These are phyloP conservation scores for Galeopsis tetrahit DNA, from an alignment of 257 asterid genomes.

Conservation along the genomic window DNA sequence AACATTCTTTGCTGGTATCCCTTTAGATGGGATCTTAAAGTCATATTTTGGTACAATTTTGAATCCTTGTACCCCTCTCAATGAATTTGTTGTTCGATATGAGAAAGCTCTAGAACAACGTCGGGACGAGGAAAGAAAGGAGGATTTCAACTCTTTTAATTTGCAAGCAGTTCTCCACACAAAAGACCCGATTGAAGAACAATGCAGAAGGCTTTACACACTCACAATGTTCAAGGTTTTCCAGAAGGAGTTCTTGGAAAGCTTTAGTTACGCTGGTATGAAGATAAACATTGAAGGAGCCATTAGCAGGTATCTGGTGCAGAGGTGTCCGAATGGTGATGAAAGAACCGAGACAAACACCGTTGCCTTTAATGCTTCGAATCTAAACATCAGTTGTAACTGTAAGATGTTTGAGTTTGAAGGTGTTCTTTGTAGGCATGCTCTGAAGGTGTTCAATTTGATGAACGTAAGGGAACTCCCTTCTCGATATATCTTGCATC, in stretches of 20 bases:
- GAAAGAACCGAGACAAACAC: slow-evolving; percentile 64
- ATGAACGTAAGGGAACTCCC: slow-evolving; percentile 93
- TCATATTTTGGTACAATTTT: slow-evolving; percentile 64
- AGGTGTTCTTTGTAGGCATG: slow-evolving; percentile 89
- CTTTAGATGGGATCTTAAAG: slow-evolving; percentile 75
- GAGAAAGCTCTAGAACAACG: slow-evolving; percentile 79
- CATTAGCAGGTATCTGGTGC: slow-evolving; percentile 81
- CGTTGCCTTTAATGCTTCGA: slow-evolving; percentile 89
- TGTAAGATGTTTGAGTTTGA: slow-evolving; percentile 94
- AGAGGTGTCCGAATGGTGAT: slow-evolving; percentile 74
- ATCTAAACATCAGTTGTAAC: slow-evolving; percentile 79
- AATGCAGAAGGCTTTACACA: slow-evolving; percentile 85
- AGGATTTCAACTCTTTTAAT: slow-evolving; percentile 81
- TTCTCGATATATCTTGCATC: slow-evolving; percentile 74
- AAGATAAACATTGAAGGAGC: slow-evolving; percentile 90
- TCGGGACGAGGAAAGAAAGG: slow-evolving; percentile 85
- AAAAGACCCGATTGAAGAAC: slow-evolving; percentile 95
- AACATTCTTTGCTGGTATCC: slow-evolving; percentile 90
- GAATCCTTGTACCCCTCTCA: slow-evolving; percentile 64
- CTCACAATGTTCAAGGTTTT: slow-evolving; percentile 74
- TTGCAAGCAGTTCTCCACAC: slow-evolving; percentile 78
- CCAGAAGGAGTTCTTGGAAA: slow-evolving; percentile 90
- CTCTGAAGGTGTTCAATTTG: slow-evolving; percentile 79
- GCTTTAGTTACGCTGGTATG: slow-evolving; percentile 79
- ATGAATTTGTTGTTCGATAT: slow-evolving; percentile 67